These are phyloP conservation scores for Panicum miliaceum DNA, from an alignment of 176 grass and related monocot genomes.

Conservation along the genomic window DNA sequence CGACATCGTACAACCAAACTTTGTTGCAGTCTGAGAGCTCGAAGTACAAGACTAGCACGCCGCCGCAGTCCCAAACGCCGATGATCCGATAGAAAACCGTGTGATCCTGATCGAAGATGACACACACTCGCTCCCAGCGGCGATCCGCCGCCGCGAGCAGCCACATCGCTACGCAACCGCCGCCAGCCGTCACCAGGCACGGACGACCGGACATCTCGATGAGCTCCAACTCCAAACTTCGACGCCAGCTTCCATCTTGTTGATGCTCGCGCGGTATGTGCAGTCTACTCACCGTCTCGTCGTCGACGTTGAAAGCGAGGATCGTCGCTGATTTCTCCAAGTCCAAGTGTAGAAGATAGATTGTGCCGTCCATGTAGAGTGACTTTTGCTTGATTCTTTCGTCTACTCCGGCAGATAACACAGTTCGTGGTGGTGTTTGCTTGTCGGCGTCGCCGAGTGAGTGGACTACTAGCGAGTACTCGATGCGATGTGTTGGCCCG, in stretches of 20 bases:
- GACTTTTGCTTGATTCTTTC: neutral
- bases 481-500: too few relatives aligned
- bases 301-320: conserved; percentile 6
- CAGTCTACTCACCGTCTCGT: neutral
- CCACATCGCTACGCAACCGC: too few relatives aligned
- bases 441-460: too few relatives aligned
- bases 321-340: neutral
- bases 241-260: too few relatives aligned
- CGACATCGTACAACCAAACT: neutral
- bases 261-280: too few relatives aligned
- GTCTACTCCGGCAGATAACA: too few relatives aligned
- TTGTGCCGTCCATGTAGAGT: neutral
- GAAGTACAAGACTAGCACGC: neutral
- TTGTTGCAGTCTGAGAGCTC: too few relatives aligned
- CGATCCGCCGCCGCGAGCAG: neutral
- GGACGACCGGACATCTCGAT: conserved; percentile 12
- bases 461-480: too few relatives aligned
- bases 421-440: too few relatives aligned
- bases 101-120: neutral
- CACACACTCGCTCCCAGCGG: neutral
- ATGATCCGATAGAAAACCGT: neutral
- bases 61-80: conserved; percentile 3
- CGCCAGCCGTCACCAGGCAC: neutral
- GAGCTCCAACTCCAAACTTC: too few relatives aligned
- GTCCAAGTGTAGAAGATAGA: neutral